Base-by-base conservation (phyloP, 225 moss, liverwort and hornwort genomes). In the Takakia lepidozioides region DNA sequence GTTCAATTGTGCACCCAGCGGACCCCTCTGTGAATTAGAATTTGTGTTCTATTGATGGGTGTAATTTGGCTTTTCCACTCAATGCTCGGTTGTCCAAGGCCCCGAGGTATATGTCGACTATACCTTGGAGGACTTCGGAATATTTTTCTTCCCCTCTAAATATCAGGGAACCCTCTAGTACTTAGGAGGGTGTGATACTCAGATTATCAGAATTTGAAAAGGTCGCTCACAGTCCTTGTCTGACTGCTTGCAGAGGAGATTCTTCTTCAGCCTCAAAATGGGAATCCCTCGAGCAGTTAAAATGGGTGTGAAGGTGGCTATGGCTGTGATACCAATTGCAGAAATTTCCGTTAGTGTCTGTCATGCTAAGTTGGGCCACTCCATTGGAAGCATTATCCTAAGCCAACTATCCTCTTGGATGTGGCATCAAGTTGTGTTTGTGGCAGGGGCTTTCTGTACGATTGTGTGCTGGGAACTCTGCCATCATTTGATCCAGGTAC, bases 241-340 rank as follows among this genome's bases (percentile, higher is more conserved):
- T n/a, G n/a, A n/a, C n/a, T n/a, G n/a, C n/a, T n/a, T 43, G 55
- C 80, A 84, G 84, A 75, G 86, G 29, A 68, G 66, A 51, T 73
- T 86, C 18, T 81, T 66, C 38, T 86, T 81, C 40, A 73, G 81
- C 43, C 66, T 92, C 55, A 92, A 87, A 70, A 69, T 92, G 68
- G 80, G 75, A n/a, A 67, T 81, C 19, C 64, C 78, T n/a, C 49
- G 53, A 19, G 54, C 84, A 19, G 24, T 67, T 25, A 59, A 20
- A 1, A 59, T 62, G 1, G 78, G 83, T 52, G 58, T 78, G 43
- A 72, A 84, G 53, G 41, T 86, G 58, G 68, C 81, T 16, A 49
- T 74, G 55, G 55, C 61, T 51, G 58, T 74, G 34, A 55, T 74
- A 43, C 86, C 81, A 2, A 27, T 83, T 2, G 78, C 82, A 45